Evolutionary conservation across 345 rosid species (phyloP).

Genomic region (Rhizophora apiculata): DNA sequence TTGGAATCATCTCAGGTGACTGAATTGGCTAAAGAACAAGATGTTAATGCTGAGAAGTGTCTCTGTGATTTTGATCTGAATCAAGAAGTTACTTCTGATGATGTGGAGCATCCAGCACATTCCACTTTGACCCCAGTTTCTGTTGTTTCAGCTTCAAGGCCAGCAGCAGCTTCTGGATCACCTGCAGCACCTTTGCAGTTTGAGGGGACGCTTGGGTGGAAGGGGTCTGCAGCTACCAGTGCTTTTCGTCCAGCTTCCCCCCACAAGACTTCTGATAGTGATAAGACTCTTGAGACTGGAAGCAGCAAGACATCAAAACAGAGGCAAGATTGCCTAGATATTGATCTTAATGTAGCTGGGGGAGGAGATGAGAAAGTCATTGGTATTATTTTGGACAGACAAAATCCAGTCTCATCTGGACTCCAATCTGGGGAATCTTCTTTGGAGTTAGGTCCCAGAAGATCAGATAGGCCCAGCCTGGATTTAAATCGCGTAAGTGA

Average conservation of each 20-base stretch:
- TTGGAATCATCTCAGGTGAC: conserved; percentile 56
- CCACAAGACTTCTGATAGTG: conserved; percentile 43
- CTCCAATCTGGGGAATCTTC: conserved; percentile 61
- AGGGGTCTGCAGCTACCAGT: conserved; percentile 72
- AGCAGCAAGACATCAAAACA: conserved; percentile 43
- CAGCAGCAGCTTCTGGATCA: conserved; percentile 48
- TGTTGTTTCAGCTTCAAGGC: conserved; percentile 59
- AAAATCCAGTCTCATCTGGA: conserved; percentile 47
- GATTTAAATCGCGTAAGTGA: conserved; percentile 75
- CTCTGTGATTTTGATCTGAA: conserved; percentile 75
- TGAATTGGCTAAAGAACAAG: conserved; percentile 52
- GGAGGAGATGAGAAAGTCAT: conserved; percentile 63
- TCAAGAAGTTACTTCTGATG: conserved; percentile 74
- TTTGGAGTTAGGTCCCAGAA: conserved; percentile 49
- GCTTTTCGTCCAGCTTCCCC: conserved; percentile 70
- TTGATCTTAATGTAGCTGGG: conserved; percentile 85
- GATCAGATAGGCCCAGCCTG: conserved; percentile 59
- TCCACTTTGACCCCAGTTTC: conserved; percentile 46
- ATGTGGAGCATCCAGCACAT: conserved; percentile 48
- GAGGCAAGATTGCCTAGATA: conserved; percentile 46
- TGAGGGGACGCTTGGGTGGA: conserved; percentile 67
- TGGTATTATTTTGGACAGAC: conserved; percentile 42
- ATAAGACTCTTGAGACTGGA: conserved; percentile 32
- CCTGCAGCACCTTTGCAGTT: conserved; percentile 63
- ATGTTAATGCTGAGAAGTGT: conserved; percentile 48